Evolutionary conservation across 2,329 filamentous ascomycete genomes (phyloP).

Genomic region (Leptographium procerum): DNA sequence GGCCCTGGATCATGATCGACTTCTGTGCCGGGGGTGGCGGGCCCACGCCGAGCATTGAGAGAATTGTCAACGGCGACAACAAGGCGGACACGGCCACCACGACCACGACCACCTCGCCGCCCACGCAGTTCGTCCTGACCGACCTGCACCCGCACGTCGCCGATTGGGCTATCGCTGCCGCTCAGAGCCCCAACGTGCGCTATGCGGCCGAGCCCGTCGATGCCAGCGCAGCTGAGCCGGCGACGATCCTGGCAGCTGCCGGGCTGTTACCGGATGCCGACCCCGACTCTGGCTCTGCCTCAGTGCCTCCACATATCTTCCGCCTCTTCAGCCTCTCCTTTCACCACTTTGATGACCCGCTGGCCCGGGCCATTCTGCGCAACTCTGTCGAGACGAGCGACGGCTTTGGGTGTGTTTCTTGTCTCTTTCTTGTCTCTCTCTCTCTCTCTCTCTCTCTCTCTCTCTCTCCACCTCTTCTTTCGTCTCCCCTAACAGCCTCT

Average conservation of each 20-base stretch:
- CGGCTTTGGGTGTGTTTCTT: conserved; percentile 41
- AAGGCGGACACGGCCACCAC: conserved; percentile 4
- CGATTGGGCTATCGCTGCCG: conserved; percentile 44
- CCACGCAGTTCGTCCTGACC: conserved; percentile 47
- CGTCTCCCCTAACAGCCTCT: too few species aligned
- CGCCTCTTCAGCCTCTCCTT: conserved; percentile 64
- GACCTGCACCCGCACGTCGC: conserved; percentile 54
- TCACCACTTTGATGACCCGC: conserved; percentile 60
- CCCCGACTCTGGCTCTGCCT: too few species aligned
- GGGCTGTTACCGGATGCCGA: not conserved
- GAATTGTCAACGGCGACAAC: conserved; percentile 39
- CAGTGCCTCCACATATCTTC: conserved; percentile 30
- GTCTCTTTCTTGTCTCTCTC: not conserved
- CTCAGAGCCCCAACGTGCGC: conserved; percentile 41
- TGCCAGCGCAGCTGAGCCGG: conserved; percentile 46
- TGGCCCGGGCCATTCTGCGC: conserved; percentile 48
- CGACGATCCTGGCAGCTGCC: conserved; percentile 25
- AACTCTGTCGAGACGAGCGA: conserved; percentile 55
- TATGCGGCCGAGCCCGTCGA: conserved; percentile 54
- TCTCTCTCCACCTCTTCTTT: conserved; percentile 15
- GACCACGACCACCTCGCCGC: not conserved
- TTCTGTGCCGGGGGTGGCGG: conserved; percentile 68
- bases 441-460: not conserved
- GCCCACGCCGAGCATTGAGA: conserved; percentile 54
- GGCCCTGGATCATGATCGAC: conserved; percentile 53